Evolutionary conservation across 1,284 basidiomycete species (phyloP).

Genomic region (Termitomyces sp.): DNA sequence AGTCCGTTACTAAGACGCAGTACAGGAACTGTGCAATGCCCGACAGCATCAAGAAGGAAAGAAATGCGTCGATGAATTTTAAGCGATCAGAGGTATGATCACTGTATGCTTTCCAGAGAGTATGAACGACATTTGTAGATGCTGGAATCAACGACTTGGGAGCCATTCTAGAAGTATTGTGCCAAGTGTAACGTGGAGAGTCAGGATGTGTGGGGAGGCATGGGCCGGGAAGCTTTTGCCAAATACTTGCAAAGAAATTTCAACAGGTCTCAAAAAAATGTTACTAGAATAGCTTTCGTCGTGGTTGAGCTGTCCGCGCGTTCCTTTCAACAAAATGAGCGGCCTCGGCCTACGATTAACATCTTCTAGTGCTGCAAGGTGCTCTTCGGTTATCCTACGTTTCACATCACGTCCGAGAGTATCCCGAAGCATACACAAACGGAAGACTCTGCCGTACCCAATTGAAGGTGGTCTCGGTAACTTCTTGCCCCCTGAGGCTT

Average conservation of each 20-base stretch:
- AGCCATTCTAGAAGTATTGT: slow-evolving; percentile 23
- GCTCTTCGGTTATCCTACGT: slow-evolving; percentile 17
- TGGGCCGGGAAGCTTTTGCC: slow-evolving; percentile 22
- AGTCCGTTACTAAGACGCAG: slow-evolving; percentile 88
- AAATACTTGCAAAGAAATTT: slow-evolving; percentile 25
- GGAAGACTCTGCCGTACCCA: slow-evolving; percentile 55
- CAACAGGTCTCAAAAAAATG: slow-evolving; percentile 12
- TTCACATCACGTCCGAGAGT: slow-evolving; percentile 21
- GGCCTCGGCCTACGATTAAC: slow-evolving; percentile 25
- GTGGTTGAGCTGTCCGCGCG: slow-evolving; percentile 6
- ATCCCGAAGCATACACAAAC: slow-evolving; percentile 50
- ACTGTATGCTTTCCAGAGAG: slow-evolving; percentile 76
- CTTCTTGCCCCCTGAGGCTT: slow-evolving; percentile 65
- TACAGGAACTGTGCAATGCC: slow-evolving; percentile 91
- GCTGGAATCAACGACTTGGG: slow-evolving; percentile 32
- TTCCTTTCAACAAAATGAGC: slow-evolving; percentile 23
- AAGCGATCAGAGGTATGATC: slow-evolving; percentile 77
- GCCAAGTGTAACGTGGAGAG: slow-evolving; percentile 21
- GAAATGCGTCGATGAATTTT: slow-evolving; percentile 92
- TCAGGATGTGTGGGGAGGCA: slow-evolving; percentile 1
- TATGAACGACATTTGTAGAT: slow-evolving; percentile 42
- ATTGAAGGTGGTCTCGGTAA: slow-evolving; percentile 66
- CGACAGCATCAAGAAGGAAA: slow-evolving; percentile 88
- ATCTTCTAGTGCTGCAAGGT: slow-evolving; percentile 22
- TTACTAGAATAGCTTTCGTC: slow-evolving; percentile 1